A percentile compares a stretch with the other conserved stretches of the same genome.
Evolutionary conservation across 1,139 yeast genomes (phyloP).

Genomic region (Diutina catenulata): DNA sequence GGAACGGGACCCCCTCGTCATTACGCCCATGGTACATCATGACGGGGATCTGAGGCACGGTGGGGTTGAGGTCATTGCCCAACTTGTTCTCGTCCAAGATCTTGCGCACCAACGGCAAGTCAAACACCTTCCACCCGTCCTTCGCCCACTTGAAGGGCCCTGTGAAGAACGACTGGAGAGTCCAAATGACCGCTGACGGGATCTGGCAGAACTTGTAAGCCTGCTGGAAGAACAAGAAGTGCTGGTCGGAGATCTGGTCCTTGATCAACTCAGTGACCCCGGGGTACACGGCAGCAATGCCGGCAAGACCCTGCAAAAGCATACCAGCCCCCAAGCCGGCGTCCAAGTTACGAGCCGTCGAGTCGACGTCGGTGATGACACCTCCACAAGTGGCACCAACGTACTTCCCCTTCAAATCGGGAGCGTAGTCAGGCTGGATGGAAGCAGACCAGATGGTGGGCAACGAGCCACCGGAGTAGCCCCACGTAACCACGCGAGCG

Average conservation of each 20-base stretch:
- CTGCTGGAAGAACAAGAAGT: conserved; percentile 4
- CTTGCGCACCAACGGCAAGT: conserved; percentile 5
- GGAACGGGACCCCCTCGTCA: conserved; percentile 9
- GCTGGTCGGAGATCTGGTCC: background rate
- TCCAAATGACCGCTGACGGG: conserved; percentile 8
- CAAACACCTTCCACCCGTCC: conserved; percentile 13
- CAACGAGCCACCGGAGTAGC: conserved; percentile 10
- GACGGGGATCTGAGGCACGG: conserved; percentile 9
- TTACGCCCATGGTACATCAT: conserved; percentile 8
- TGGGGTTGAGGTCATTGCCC: conserved; percentile 10
- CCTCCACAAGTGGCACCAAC: conserved; percentile 14
- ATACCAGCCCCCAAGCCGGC: conserved; percentile 18
- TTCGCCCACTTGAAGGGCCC: conserved; percentile 11
- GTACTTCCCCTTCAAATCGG: background rate
- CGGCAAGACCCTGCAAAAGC: conserved; percentile 15
- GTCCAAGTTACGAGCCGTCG: conserved; percentile 14
- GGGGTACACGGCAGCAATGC: conserved; percentile 19
- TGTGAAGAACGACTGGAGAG: conserved; percentile 10
- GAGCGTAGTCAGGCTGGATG: background rate
- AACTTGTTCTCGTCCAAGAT: conserved; percentile 7
- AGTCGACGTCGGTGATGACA: conserved; percentile 16
- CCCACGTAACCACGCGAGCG: conserved; percentile 13
- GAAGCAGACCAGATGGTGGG: background rate
- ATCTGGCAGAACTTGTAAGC: conserved; percentile 8
- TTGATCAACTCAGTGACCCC: conserved; percentile 8